Evolutionary conservation across 306 rosid genomes (phyloP).

Genomic region (Lablab purpureus): DNA sequence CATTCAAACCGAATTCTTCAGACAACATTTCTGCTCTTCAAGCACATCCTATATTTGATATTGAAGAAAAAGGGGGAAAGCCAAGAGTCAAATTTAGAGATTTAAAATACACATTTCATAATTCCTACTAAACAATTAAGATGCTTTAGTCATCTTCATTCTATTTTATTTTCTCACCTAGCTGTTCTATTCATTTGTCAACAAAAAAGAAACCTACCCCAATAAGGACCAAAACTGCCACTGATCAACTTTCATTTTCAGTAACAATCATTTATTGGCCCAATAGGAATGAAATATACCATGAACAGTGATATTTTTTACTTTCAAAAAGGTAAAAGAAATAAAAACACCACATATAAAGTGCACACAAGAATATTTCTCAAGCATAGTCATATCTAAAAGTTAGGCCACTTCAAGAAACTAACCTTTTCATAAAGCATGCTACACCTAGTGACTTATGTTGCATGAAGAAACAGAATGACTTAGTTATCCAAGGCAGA

Average conservation of each 20-base stretch:
- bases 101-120: slow-evolving; percentile 4
- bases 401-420: slow-evolving; percentile 36
- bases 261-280: slow-evolving; percentile 24
- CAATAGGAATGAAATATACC: slow-evolving; percentile 12
- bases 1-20: slow-evolving; percentile 46
- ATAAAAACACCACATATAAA: not conserved
- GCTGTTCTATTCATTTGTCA: slow-evolving; percentile 32
- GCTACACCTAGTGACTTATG: slow-evolving; percentile 28
- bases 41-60: slow-evolving; percentile 38
- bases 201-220: slow-evolving; percentile 4
- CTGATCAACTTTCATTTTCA: not conserved
- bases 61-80: slow-evolving; percentile 7
- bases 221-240: slow-evolving; percentile 11
- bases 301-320: slow-evolving; percentile 16
- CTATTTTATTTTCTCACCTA: slow-evolving; percentile 28
- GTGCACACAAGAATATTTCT: slow-evolving; percentile 24
- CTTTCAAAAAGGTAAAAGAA: not conserved
- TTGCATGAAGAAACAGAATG: slow-evolving; percentile 31
- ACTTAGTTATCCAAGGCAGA: slow-evolving; percentile 23
- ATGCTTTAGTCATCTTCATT: slow-evolving; percentile 2
- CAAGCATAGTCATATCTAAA: slow-evolving; percentile 21
- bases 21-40: slow-evolving; percentile 38
- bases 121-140: slow-evolving; percentile 1
- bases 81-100: slow-evolving; percentile 27
- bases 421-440: slow-evolving; percentile 45